Base-by-base conservation (phyloP, 768 basidiomycete species). In the Lanmaoa rubissima region DNA sequence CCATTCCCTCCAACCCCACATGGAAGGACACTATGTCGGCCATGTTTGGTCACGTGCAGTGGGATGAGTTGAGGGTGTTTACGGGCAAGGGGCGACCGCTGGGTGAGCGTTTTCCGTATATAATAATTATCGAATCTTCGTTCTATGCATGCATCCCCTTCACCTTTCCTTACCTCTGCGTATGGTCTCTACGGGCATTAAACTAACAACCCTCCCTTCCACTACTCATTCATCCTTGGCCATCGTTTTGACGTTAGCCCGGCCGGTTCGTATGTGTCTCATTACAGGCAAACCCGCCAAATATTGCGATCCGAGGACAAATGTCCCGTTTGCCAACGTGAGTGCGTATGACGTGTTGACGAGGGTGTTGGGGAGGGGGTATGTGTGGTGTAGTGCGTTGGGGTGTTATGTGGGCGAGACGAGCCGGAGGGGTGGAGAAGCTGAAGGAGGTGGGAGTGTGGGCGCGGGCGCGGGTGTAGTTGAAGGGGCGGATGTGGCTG, bases 41-140 rank as follows among this genome's bases (percentile, higher is more conserved):
- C 2, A 79, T 96, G 75, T 92, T 98, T 63, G 94, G 95, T 49
- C 88, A 95, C 62, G 86, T 87, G 10, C 80, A 86, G 47, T 98
- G 90, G 90, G 84, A 88, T 49, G 80, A 86, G 31, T 55, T 90
- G 21, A 83, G 78, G 57, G 86, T 87, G 7, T 90, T 82, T 61
- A 75, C 77, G 2, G 78, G 82, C 24, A 88, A 85, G 69, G 77
- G 77, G n/a, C 76, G 90, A 13, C 90, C 89, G 1, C 50, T 85
- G 42, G 69, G 88, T 90, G 62, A 52, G 81, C 59, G 14, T n/a
- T 46, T 42, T 36, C 44, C 42, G 19, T 19, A 5, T 48, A 11
- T 10, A n/a, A n/a, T n/a, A n/a, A n/a, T n/a, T n/a, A n/a, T 42
- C 28, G 6, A 4, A 28, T 16, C 28, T 11, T 34, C 5, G 4